phyloP scores from a whole-genome alignment of 2,329 filamentous ascomycete genomes.

The Ophiognomonia clavigignenti-juglandacearum region DNA sequence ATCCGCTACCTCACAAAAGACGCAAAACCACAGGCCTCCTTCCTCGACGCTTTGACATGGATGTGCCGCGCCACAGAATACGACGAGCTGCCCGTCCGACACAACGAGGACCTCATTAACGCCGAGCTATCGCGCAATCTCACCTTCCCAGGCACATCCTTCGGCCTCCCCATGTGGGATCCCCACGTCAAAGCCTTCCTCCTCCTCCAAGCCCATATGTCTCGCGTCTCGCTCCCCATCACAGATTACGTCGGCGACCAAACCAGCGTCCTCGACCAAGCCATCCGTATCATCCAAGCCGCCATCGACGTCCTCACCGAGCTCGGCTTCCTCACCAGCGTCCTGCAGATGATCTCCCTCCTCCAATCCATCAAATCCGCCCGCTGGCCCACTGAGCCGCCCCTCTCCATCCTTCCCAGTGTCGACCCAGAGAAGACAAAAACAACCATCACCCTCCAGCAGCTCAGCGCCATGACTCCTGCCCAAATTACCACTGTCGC shows the following conservation, averaged over 20 bases:
- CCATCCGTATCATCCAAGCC: conserved; percentile 94
- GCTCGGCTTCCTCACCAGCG: conserved; percentile 74
- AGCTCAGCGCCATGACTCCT: conserved; percentile 31
- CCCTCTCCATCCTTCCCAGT: conserved; percentile 74
- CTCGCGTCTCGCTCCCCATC: conserved; percentile 86
- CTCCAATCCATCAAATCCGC: conserved; percentile 91
- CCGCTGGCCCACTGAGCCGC: conserved; percentile 80
- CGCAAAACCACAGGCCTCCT: conserved; percentile 69
- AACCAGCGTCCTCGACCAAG: conserved; percentile 84
- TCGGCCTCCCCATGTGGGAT: conserved; percentile 92
- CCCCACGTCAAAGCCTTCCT: conserved; percentile 96
- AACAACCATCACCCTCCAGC: conserved; percentile 33
- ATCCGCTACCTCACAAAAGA: conserved; percentile 78
- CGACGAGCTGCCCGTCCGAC: conserved; percentile 92
- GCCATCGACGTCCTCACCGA: conserved; percentile 92
- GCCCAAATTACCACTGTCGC: conserved; percentile 39
- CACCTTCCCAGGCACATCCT: conserved; percentile 52
- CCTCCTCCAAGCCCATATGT: conserved; percentile 91
- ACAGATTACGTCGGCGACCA: conserved; percentile 97
- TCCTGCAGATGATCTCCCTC: conserved; percentile 74
- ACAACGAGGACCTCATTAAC: conserved; percentile 98
- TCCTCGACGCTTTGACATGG: conserved; percentile 82
- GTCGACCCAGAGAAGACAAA: conserved; percentile 45
- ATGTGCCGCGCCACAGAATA: conserved; percentile 94
- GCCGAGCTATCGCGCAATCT: conserved; percentile 80